phyloP scores from a whole-genome alignment of 2,329 filamentous ascomycete species.

The Biscogniauxia marginata region DNA sequence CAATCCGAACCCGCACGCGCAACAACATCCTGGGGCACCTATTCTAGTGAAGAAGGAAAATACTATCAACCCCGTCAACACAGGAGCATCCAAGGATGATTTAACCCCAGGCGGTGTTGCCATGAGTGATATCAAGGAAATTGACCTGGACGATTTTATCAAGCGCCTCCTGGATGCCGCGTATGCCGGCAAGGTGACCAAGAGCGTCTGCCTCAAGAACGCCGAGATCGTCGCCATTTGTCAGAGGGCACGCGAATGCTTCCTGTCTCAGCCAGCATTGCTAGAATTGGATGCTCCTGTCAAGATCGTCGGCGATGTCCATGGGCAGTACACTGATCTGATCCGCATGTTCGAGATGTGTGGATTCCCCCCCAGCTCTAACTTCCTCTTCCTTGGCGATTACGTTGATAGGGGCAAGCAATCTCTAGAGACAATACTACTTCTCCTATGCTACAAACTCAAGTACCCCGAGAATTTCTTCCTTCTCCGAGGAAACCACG shows the following conservation, averaged over 20 bases:
- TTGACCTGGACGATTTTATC: constrained; percentile 97
- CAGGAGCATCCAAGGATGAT: constrained; percentile 40
- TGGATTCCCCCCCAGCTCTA: constrained; percentile 86
- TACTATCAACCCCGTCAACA: constrained; percentile 62
- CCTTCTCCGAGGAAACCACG: constrained; percentile 96
- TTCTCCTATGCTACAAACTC: constrained; percentile 98
- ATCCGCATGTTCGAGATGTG: constrained; percentile 99
- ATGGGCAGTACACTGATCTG: constrained; percentile 93
- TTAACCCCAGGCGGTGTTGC: constrained; percentile 60
- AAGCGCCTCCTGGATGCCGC: constrained; percentile 89
- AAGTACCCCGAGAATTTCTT: constrained; percentile 99
- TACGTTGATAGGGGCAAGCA: constrained; percentile 99
- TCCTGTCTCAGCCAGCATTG: constrained; percentile 87
- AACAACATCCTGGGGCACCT: constrained; percentile 75
- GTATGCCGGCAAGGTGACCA: constrained; percentile 95
- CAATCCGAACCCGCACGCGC: constrained; percentile 53
- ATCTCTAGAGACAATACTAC: constrained; percentile 96
- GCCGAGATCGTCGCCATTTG: constrained; percentile 96
- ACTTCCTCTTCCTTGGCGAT: constrained; percentile 95
- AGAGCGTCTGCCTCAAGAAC: constrained; percentile 95
- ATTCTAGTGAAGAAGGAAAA: constrained; percentile 84
- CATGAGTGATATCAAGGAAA: constrained; percentile 87
- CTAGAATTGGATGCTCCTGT: constrained; percentile 91
- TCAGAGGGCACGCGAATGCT: constrained; percentile 80
- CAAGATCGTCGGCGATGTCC: constrained; percentile 96